Percentiles rank a stretch among this genome's conserved stretches.
phyloP scores from a whole-genome alignment of 352 stramenopile genomes.

The Phytophthora crassamura region DNA sequence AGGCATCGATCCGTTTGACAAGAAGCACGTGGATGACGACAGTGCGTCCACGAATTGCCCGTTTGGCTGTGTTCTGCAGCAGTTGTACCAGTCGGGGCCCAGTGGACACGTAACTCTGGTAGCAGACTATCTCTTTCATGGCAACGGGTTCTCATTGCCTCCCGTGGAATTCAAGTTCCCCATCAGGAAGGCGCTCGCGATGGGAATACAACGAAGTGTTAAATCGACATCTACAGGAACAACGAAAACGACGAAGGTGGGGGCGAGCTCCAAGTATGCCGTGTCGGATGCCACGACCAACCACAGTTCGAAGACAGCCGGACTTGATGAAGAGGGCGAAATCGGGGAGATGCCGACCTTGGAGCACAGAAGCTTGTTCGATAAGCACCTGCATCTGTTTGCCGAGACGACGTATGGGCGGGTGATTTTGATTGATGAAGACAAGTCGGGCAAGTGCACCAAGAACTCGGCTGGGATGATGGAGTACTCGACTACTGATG shows the following conservation, averaged over 20 bases:
- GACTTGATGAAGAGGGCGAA: slow-evolving; percentile 7
- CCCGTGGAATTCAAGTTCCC: slow-evolving; percentile 44
- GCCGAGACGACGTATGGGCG: slow-evolving; percentile 41
- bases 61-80: slow-evolving; percentile 51
- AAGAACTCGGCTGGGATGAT: slow-evolving; percentile 39
- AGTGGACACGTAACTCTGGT: slow-evolving; percentile 52
- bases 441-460: slow-evolving; percentile 33
- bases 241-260: slow-evolving; percentile 17
- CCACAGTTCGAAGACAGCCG: slow-evolving; percentile 13
- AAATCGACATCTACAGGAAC: not conserved
- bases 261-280: slow-evolving; percentile 20
- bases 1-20: slow-evolving; percentile 53
- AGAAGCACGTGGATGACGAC: slow-evolving; percentile 27
- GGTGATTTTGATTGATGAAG: slow-evolving; percentile 50
- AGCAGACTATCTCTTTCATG: slow-evolving; percentile 59
- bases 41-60: slow-evolving; percentile 39
- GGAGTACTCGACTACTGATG: slow-evolving; percentile 49
- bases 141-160: slow-evolving; percentile 42
- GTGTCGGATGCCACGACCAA: slow-evolving; percentile 16
- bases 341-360: slow-evolving; percentile 10
- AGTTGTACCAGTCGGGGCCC: slow-evolving; percentile 57
- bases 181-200: slow-evolving; percentile 38
- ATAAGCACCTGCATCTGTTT: slow-evolving; percentile 43
- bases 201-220: slow-evolving; percentile 36
- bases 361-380: slow-evolving; percentile 55